A percentile compares a stretch with the other conserved stretches of the same genome.
phyloP scores from a whole-genome alignment of 2,329 filamentous ascomycete genomes.

The Septoria petroselini region DNA sequence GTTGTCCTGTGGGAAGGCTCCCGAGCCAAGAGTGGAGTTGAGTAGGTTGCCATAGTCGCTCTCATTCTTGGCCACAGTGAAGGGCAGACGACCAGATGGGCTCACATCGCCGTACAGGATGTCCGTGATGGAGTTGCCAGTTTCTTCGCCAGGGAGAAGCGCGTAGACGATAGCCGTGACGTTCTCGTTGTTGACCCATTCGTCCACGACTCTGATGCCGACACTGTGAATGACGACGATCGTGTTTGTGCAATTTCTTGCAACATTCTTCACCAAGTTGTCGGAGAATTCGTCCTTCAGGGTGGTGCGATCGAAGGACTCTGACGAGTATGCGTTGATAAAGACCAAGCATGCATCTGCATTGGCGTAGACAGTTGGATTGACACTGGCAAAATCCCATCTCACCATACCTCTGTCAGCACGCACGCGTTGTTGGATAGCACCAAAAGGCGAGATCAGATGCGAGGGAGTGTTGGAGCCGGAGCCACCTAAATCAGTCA shows the following conservation, averaged over 20 bases:
- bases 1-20: constrained; percentile 31
- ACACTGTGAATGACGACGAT: constrained; percentile 36
- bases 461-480: constrained; percentile 23
- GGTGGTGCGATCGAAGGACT: constrained; percentile 31
- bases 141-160: constrained; percentile 33
- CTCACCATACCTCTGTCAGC: constrained; percentile 25
- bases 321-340: constrained; percentile 34
- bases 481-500: background rate
- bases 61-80: constrained; percentile 36
- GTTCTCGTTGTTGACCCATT: constrained; percentile 35
- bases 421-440: constrained; percentile 25
- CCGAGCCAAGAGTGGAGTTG: constrained; percentile 20
- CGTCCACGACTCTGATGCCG: constrained; percentile 32
- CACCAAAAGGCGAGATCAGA: constrained; percentile 27
- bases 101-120: constrained; percentile 33
- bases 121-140: constrained; percentile 31
- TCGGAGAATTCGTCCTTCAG: constrained; percentile 32
- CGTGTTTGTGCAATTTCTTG: constrained; percentile 33
- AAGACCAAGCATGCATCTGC: constrained; percentile 36
- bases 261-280: constrained; percentile 34
- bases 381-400: constrained; percentile 31
- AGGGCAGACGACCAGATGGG: constrained; percentile 34
- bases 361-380: constrained; percentile 30
- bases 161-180: constrained; percentile 35
- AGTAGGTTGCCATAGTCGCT: constrained; percentile 33